These are phyloP conservation scores for Oryza brachyantha DNA, from an alignment of 176 grass and related monocot species.

Conservation along the genomic window DNA sequence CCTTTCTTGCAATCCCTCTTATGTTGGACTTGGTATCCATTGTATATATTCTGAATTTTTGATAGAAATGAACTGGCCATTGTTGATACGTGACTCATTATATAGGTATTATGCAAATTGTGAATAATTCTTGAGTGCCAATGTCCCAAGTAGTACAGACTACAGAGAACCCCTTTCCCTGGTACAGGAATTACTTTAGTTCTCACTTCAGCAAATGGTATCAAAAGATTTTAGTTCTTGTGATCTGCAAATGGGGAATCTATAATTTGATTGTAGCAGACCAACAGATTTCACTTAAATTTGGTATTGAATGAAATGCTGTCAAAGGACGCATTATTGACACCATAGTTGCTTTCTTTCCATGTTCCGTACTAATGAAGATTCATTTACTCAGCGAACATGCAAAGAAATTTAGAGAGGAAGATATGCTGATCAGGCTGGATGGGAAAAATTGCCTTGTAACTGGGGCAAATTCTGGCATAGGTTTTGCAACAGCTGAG, in stretches of 20 bases:
- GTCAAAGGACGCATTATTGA: background rate
- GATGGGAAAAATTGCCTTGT: slow-evolving; percentile 87
- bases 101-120: no score
- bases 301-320: background rate
- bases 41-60: background rate
- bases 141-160: no score
- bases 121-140: no score
- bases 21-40: background rate
- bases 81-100: background rate
- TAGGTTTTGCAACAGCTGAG: slow-evolving; percentile 80
- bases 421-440: slow-evolving; percentile 75
- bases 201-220: background rate
- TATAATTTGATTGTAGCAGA: background rate
- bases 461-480: slow-evolving; percentile 91
- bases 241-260: background rate
- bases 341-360: background rate
- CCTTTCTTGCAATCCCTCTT: no score
- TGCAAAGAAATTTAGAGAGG: slow-evolving; percentile 83
- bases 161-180: no score
- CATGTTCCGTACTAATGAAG: background rate
- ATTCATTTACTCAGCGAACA: slow-evolving; percentile 55
- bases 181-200: background rate
- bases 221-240: background rate
- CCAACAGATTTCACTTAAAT: background rate
- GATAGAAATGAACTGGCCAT: background rate